Evolutionary conservation across 192 early-diverging fungal species (phyloP), one percentile per base, ranked within the genome.

Genomic region (Entrophospora sp.): DNA sequence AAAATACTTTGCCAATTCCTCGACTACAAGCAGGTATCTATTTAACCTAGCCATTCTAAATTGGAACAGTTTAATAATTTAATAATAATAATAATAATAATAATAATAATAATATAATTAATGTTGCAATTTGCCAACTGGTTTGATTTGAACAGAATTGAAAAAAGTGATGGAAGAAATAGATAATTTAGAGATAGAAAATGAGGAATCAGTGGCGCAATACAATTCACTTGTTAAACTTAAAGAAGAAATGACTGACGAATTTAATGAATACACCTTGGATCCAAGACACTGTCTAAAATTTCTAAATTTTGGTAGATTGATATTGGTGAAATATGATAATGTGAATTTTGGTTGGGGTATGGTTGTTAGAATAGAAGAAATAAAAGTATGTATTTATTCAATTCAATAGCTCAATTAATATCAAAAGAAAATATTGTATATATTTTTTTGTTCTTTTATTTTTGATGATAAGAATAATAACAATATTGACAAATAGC

Each of bases 341-440:
- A 78, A 77, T 22, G 69, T 86, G 69, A 82, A 96, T 57, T 98
- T 94, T 80, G 96, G 93, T 48, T 98, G 92, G 92, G 93, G 94
- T 28, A 82, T 90, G 30, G 83, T 96, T 31, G 75, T 87, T n/a
- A 88, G 82, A 56, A 89, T 83, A 70, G 75, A 85, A 52, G 87
- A 91, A 65, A 72, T 68, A 46, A 57, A 35, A 32, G 61, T 63
- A 48, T 34, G 53, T 18, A n/a, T n/a, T n/a, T 58, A 66, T 43
- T 61, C 3, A 40, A 42, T 28, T 24, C 10, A 43, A 14, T n/a
- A 9, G 3, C 28, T 53, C 22, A 22, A 32, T 30, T 31, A 32
- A 14, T 9, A 30, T 7, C 12, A 34, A 0, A 12, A 0, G 8
- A 12, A 30, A 53, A 53, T 24, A 37, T 32, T 57, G 69, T 68